Evolutionary conservation across 2,329 filamentous ascomycete genomes (phyloP), one percentile per base, ranked within the genome.

Genomic region (Dryadomyces quercivorus): DNA sequence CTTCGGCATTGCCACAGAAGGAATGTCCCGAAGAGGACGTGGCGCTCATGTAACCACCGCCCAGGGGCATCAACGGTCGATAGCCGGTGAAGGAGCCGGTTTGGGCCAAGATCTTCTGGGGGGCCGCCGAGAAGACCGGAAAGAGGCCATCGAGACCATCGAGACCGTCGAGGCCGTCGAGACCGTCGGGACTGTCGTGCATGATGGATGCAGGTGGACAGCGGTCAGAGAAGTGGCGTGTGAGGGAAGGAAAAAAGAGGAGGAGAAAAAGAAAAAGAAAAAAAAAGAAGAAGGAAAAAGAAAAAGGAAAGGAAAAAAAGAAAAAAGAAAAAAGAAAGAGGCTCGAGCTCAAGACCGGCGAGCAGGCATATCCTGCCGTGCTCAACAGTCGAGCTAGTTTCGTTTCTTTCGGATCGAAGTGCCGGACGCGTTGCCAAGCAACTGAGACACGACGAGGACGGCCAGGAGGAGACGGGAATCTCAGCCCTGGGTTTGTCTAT

Each of bases 1-100:
- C 94, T 70, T 97, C 92, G 54, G 77, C 75, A 70, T 95, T 93
- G 67, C 86, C 82, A 72, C 92, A 97, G 69, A 96, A 75, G 56
- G 88, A 82, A 67, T 94, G 86, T 60, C 72, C 71, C 64, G 74
- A 72, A 34, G 67, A 58, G 54, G 67, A 62, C 34, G 70, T 68
- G n/a, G 75, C 70, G 57, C 68, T 75, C 58, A 88, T 77, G 68
- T 88, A 88, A 58, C 75, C 71, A 56, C 73, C 72, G 43, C 80
- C 78, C 53, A 83, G 71, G 59, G 73, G 65, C 55, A 71, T 68
- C 48, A 72, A 59, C 21, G 75, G 71, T 56, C 77, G 74, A 61
- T 75, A 75, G 60, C 82, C 81, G 16, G 78, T 75, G 64, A 84
- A 78, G 56, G 81, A 84, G 61, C 81, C 81, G 55, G 80, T 78